These are phyloP conservation scores for Trametes villosa DNA, from an alignment of 768 basidiomycete genomes.

Conservation along the genomic window DNA sequence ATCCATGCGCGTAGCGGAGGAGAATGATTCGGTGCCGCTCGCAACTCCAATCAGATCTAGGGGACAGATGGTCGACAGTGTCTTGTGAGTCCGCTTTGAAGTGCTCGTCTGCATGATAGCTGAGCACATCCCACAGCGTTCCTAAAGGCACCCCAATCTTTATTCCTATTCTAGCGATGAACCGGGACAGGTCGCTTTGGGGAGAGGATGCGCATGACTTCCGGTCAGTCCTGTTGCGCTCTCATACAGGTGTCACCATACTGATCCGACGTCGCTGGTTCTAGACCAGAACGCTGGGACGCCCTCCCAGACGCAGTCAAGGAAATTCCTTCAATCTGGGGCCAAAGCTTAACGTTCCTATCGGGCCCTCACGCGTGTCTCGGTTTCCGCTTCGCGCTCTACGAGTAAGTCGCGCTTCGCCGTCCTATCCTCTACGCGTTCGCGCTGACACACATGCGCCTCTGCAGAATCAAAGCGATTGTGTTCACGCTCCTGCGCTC, in stretches of 20 bases:
- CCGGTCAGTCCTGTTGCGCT: constrained; percentile 41
- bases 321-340: constrained; percentile 62
- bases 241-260: too few relatives aligned
- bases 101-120: too few relatives aligned
- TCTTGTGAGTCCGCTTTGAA: constrained; percentile 34
- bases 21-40: constrained; percentile 56
- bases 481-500: constrained; percentile 37
- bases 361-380: constrained; percentile 69
- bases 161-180: constrained; percentile 57
- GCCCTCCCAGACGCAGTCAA: constrained; percentile 50
- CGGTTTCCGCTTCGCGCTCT: constrained; percentile 66
- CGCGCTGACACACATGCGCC: background rate
- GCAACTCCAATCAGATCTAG: constrained; percentile 27
- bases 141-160: constrained; percentile 38
- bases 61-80: constrained; percentile 21
- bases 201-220: constrained; percentile 65
- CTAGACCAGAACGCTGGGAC: constrained; percentile 67
- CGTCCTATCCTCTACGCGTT: constrained; percentile 8
- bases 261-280: background rate
- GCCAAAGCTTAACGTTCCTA: constrained; percentile 61
- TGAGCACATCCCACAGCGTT: constrained; percentile 15
- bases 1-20: constrained; percentile 49
- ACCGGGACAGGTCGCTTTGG: constrained; percentile 58
- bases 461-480: constrained; percentile 35
- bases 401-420: constrained; percentile 49